Evolutionary conservation across 768 basidiomycete genomes (phyloP), one percentile per base, ranked within the genome.

Genomic region (Hygrocybe punicea): DNA sequence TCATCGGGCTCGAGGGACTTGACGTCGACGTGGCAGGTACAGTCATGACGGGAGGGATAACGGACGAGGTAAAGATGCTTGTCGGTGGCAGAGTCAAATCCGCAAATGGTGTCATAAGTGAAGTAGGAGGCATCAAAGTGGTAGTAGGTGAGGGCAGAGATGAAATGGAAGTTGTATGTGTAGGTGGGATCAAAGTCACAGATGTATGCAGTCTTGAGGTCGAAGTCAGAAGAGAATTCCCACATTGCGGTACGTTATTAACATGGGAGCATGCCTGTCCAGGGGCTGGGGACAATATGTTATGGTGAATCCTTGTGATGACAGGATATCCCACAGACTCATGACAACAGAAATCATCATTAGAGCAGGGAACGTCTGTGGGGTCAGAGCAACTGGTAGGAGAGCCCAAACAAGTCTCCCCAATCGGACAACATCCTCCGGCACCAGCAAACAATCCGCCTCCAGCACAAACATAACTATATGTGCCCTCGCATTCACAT

Each of bases 331-430:
- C n/a, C n/a, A n/a, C n/a, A 10, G 29, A 6, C 6, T 14, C n/a
- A n/a, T 16, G 49, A 50, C 49, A 50, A 34, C 49, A 50, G 19
- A 50, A 50, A n/a, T 19, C 14, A 34, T 50, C 49, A 21, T 33
- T 33, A 34, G 29, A 7, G 49, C 49, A 50, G 6, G 19, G 24
- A 14, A 50, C 24, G 6, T 33, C 9, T 29, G 13, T 2, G 7
- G 49, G 34, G 16, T 25, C 29, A 50, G 7, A 6, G 25, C 49
- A 50, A 29, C 49, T 24, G n/a, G 19, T 4, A 11, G 24, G 4
- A 34, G 29, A 24, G 14, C 16, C 7, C n/a, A n/a, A n/a, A n/a
- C n/a, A n/a, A n/a, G n/a, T n/a, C n/a, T n/a, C n/a, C n/a, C n/a
- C n/a, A n/a, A n/a, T n/a, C n/a, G 11, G 49, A 29, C 49, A 50